Percentiles rank a stretch among this genome's conserved stretches.
Conservation (phyloP, 208 protist genomes). For the Endotrypanum monterogeii region DNA sequence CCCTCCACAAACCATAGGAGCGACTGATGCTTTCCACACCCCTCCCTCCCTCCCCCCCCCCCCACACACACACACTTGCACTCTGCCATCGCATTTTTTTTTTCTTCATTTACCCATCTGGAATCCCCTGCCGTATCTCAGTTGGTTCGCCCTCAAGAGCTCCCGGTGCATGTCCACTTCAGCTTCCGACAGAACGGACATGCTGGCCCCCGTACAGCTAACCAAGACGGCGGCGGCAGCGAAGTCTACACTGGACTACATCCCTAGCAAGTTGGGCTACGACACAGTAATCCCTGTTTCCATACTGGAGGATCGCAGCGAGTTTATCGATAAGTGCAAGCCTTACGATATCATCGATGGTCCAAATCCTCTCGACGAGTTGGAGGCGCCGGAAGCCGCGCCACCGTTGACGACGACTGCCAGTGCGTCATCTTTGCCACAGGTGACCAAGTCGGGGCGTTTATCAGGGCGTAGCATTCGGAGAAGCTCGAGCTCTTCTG, state of each 20-base stretch:
- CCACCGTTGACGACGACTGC: neutral
- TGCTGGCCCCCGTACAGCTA: neutral
- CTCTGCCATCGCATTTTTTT: too few species aligned
- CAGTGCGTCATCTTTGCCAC: neutral
- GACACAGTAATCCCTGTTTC: constrained; percentile 64
- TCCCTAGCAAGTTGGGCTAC: constrained; percentile 51
- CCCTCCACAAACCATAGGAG: too few species aligned
- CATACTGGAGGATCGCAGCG: constrained; percentile 36
- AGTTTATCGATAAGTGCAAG: constrained; percentile 51
- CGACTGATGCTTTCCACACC: too few species aligned
- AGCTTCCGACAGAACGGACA: neutral
- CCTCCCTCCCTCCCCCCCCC: too few species aligned
- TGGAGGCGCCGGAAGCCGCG: neutral
- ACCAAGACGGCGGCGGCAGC: constrained; percentile 16
- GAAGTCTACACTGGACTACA: constrained; percentile 52
- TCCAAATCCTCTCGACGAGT: constrained; percentile 46
- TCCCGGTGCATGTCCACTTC: neutral
- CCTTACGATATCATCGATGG: constrained; percentile 73
- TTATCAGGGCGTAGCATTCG: constrained; percentile 5
- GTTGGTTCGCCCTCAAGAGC: neutral
- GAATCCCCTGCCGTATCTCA: too few species aligned
- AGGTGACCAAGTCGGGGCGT: neutral
- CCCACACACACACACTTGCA: too few species aligned
- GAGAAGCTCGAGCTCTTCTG: constrained; percentile 5
- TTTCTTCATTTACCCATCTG: too few species aligned